Percentiles rank a stretch among this genome's conserved stretches.
These are phyloP conservation scores for Serendipita vermifera DNA, from an alignment of 768 basidiomycete genomes.

Conservation along the genomic window DNA sequence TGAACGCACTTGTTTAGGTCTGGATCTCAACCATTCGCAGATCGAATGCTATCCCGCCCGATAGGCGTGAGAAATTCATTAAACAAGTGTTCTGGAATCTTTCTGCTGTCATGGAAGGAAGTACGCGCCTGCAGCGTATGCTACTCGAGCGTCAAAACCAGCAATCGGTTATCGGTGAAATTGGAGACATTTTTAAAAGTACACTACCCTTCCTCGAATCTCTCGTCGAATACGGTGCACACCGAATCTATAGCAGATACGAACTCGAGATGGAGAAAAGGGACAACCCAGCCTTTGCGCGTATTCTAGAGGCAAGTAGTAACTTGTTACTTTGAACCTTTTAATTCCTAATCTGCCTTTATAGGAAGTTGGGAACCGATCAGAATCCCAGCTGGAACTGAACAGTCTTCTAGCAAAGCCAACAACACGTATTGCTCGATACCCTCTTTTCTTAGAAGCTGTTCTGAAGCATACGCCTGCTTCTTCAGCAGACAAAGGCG, in stretches of 20 bases:
- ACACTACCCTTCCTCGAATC: constrained; percentile 77
- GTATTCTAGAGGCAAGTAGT: constrained; percentile 78
- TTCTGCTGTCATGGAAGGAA: constrained; percentile 83
- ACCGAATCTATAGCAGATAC: constrained; percentile 95
- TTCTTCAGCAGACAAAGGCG: constrained; percentile 72
- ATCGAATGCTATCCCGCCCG: constrained; percentile 58
- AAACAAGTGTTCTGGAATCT: constrained; percentile 98
- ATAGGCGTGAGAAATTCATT: constrained; percentile 71
- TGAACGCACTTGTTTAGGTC: constrained; percentile 41
- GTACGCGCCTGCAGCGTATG: constrained; percentile 80
- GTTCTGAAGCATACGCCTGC: constrained; percentile 86
- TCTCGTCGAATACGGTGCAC: constrained; percentile 89
- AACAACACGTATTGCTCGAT: constrained; percentile 92
- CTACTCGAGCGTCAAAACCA: constrained; percentile 91
- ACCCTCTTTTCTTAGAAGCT: constrained; percentile 84
- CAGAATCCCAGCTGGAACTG: constrained; percentile 87
- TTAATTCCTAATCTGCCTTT: neutral
- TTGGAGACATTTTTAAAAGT: constrained; percentile 85
- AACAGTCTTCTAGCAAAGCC: constrained; percentile 98
- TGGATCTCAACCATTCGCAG: constrained; percentile 85
- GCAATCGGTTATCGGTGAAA: constrained; percentile 80
- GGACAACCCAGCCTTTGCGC: constrained; percentile 80
- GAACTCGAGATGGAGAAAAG: constrained; percentile 99
- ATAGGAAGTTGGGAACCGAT: constrained; percentile 85
- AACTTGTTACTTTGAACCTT: neutral